phyloP scores from a whole-genome alignment of 2,329 filamentous ascomycete species.

The Proliferodiscus dingleyae region DNA sequence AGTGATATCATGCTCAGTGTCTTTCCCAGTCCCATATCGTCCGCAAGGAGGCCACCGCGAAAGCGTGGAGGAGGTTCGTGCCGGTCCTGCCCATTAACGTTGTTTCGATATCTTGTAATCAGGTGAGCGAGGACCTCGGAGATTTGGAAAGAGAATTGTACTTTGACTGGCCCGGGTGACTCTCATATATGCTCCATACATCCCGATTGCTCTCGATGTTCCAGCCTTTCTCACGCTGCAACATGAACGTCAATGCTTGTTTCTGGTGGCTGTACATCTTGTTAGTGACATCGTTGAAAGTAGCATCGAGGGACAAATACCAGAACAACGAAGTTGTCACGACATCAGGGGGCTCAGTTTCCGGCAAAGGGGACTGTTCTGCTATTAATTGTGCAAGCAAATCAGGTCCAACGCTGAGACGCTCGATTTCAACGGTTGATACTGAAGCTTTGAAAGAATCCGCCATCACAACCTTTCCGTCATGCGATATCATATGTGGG shows the following conservation, averaged over 20 bases:
- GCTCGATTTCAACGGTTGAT: slow-evolving; percentile 8
- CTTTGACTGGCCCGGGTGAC: background rate
- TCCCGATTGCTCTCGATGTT: slow-evolving; percentile 3
- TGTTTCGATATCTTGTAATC: slow-evolving; percentile 17
- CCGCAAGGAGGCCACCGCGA: slow-evolving; percentile 71
- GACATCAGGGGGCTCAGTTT: slow-evolving; percentile 10
- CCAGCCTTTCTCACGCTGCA: slow-evolving; percentile 16
- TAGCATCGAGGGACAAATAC: slow-evolving; percentile 1
- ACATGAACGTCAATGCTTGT: slow-evolving; percentile 21
- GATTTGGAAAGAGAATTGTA: too few relatives aligned
- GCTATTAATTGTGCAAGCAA: slow-evolving; percentile 12
- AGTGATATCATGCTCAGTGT: slow-evolving; percentile 49
- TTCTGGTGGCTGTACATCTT: slow-evolving; percentile 17
- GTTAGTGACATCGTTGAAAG: background rate
- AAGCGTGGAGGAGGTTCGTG: slow-evolving; percentile 10
- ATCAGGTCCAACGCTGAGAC: slow-evolving; percentile 6
- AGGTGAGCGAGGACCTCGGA: background rate
- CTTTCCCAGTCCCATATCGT: slow-evolving; percentile 98
- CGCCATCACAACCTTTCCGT: slow-evolving; percentile 6
- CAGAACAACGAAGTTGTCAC: slow-evolving; percentile 10
- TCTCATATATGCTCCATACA: slow-evolving; percentile 12
- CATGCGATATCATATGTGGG: slow-evolving; percentile 11
- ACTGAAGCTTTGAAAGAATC: slow-evolving; percentile 4
- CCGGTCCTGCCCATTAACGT: slow-evolving; percentile 2
- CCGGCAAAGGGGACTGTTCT: slow-evolving; percentile 5